Evolutionary conservation across 441 rosid genomes (phyloP).

Genomic region (Euphorbia celastroides): DNA sequence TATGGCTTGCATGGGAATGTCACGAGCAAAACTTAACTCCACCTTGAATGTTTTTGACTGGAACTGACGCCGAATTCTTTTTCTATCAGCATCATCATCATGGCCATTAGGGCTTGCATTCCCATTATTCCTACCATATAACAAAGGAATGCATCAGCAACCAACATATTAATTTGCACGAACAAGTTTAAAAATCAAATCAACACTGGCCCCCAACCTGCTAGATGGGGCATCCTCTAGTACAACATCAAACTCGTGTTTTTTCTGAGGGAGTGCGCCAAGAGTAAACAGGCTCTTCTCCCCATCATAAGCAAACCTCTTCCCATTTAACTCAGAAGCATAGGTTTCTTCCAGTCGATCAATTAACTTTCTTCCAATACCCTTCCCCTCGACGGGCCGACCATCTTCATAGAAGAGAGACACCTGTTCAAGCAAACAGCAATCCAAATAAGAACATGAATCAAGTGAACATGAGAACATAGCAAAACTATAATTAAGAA

Average conservation of each 20-base stretch:
- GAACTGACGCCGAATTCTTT: constrained; percentile 44
- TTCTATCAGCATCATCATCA: constrained; percentile 35
- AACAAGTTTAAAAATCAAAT: background rate
- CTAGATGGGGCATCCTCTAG: constrained; percentile 43
- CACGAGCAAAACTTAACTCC: constrained; percentile 48
- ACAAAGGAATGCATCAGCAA: background rate
- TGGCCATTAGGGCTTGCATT: constrained; percentile 37
- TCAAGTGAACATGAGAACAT: background rate
- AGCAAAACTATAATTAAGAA: background rate
- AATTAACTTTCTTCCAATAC: constrained; percentile 46
- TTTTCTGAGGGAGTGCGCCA: constrained; percentile 50
- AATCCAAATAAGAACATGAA: background rate
- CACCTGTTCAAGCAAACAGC: constrained; percentile 30
- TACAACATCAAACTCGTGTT: constrained; percentile 47
- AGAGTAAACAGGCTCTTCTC: constrained; percentile 55
- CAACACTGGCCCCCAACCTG: constrained; percentile 22
- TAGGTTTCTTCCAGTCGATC: constrained; percentile 53
- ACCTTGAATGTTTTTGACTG: constrained; percentile 43
- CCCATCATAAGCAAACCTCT: constrained; percentile 59
- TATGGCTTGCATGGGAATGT: constrained; percentile 60
- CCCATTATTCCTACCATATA: constrained; percentile 33
- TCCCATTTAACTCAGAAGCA: constrained; percentile 37
- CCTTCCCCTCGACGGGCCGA: constrained; percentile 48
- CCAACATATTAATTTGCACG: background rate
- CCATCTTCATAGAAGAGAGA: constrained; percentile 53